Evolutionary conservation across 441 rosid species (phyloP).

Genomic region (Corymbia calophylla): DNA sequence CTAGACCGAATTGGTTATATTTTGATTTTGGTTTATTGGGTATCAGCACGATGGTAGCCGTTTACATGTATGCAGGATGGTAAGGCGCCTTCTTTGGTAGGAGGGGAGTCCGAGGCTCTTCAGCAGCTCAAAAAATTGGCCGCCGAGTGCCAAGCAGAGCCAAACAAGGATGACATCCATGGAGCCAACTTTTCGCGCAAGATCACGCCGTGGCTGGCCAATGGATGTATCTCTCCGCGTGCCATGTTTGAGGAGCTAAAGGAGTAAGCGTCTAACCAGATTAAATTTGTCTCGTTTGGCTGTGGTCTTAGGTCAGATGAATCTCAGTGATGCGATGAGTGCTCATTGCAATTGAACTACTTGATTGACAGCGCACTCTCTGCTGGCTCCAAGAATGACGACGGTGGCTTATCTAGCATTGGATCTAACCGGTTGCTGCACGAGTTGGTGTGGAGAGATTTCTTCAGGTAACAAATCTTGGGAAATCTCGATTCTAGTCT

Average conservation of each 20-base stretch:
- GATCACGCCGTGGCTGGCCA: conserved; percentile 70
- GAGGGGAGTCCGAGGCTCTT: conserved; percentile 86
- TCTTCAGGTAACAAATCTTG: conserved; percentile 55
- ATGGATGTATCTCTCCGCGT: conserved; percentile 91
- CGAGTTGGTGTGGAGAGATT: conserved; percentile 84
- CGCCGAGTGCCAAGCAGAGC: conserved; percentile 65
- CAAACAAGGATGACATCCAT: conserved; percentile 52
- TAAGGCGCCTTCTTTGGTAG: conserved; percentile 52
- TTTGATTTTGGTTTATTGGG: background rate
- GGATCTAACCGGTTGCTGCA: conserved; percentile 69
- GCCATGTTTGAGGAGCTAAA: conserved; percentile 79
- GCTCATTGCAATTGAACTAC: background rate
- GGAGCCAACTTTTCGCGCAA: conserved; percentile 85
- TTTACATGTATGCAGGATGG: conserved; percentile 42
- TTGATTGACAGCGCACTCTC: conserved; percentile 35
- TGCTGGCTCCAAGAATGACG: conserved; percentile 26
- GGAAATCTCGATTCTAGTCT: background rate
- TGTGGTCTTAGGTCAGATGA: background rate
- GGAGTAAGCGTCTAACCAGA: conserved; percentile 25
- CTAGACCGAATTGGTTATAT: background rate
- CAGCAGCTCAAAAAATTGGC: conserved; percentile 58
- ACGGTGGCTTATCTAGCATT: conserved; percentile 39
- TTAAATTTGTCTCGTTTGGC: background rate
- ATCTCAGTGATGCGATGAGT: background rate
- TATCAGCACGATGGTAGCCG: background rate